Base-by-base conservation (phyloP, 345 rosid species). In the Excoecaria cochinchinensis region DNA sequence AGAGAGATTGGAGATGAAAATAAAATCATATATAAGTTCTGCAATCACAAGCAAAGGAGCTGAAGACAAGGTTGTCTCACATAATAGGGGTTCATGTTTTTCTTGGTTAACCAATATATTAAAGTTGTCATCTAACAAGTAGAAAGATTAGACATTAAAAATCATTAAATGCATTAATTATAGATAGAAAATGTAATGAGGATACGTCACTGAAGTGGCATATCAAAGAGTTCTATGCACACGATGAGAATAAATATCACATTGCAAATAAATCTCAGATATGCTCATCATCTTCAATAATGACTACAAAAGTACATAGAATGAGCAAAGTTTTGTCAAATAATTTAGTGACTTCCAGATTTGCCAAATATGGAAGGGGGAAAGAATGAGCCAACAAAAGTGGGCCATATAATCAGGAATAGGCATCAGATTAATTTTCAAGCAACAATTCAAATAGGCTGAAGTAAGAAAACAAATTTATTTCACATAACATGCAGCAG, bases 381-480 rank as follows among this genome's bases (percentile, higher is more conserved):
- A 15, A 38, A 36, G 15, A 38, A 36, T 24, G 46, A 25, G 15
- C 15, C 8, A 15, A 5, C 17, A 62, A 6, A 62, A 14, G 21
- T 0, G 11, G 19, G 5, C 36, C 21, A 38, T 36, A 62, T 14
- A 62, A 62, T 14, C 46, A 62, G 44, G 44, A 36, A 61, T 31
- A 14, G 21, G 38, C 67, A 31, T 31, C 38, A 31, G 42, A 31
- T 24, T 60, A 60, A 17, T 40, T 60, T 60, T 60, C 40, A 60
- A 60, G 40, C 7, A 60, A 25, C 65, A 24, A 3, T 7, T n/a
- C n/a, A n/a, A n/a, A n/a, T 36, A 25, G 9, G n/a, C 59, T 55
- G 59, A n/a, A 55, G 59, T 19, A 22, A 55, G 67, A 62, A 31
- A 39, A 38, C n/a, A 63, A 36, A 62, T 63, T 63, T 63, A 63